phyloP scores from a whole-genome alignment of 345 rosid species.

The Eucalyptus erythrocorys region DNA sequence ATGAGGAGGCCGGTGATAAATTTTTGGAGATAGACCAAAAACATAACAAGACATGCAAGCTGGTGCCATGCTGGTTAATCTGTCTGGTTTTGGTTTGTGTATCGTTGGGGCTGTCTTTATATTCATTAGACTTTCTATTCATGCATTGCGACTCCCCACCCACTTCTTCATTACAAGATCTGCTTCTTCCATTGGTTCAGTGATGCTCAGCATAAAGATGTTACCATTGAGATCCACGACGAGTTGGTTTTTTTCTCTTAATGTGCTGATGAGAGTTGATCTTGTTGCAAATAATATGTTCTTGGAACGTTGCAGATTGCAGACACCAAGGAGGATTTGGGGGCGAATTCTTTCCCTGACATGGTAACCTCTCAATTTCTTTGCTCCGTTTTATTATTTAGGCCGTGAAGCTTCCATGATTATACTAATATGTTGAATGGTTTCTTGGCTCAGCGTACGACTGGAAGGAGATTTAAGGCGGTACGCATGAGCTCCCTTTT shows the following conservation, averaged over 20 bases:
- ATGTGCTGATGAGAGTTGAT: not conserved
- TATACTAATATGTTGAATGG: not conserved
- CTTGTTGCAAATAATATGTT: not conserved
- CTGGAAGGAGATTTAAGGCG: no score
- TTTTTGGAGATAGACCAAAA: slow-evolving; percentile 87
- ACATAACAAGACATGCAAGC: slow-evolving; percentile 63
- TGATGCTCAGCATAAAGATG: slow-evolving; percentile 41
- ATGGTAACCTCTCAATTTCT: slow-evolving; percentile 24
- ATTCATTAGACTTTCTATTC: not conserved
- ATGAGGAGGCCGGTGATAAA: slow-evolving; percentile 64
- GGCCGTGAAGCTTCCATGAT: not conserved
- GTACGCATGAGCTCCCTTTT: not conserved
- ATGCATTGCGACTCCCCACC: not conserved
- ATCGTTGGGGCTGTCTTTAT: not conserved
- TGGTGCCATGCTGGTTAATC: slow-evolving; percentile 32
- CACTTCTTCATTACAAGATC: not conserved
- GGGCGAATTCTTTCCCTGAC: slow-evolving; percentile 82
- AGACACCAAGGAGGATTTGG: slow-evolving; percentile 61
- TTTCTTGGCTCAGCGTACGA: slow-evolving; percentile 16
- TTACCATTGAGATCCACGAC: slow-evolving; percentile 41
- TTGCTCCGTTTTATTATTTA: not conserved
- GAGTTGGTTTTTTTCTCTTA: no score
- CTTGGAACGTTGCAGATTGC: slow-evolving; percentile 26
- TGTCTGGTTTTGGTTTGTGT: no score
- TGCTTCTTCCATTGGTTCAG: slow-evolving; percentile 87